Base-by-base conservation (phyloP, 345 rosid genomes). In the Tarenaya hassleriana region DNA sequence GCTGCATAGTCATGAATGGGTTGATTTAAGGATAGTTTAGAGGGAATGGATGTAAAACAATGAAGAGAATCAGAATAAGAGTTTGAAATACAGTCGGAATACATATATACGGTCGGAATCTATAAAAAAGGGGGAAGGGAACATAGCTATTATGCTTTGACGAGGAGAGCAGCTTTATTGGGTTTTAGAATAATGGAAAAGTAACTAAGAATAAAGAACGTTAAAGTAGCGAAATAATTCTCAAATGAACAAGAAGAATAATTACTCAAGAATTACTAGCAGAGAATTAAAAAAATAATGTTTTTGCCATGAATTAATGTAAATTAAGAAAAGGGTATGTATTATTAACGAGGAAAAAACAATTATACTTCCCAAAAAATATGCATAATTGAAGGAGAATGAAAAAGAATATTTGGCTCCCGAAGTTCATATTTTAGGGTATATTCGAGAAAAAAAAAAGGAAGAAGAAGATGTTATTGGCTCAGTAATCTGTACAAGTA, bases 1-100 rank as follows among this genome's bases (percentile, higher is more conserved):
- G 71, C 71, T 67, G 62, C 62, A 41, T 60, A 41, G 29, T 50
- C n/a, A 37, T 35, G 5, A 50, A 40, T 43, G 50, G 44, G 15
- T 29, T 32, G n/a, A 7, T 38, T 13, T 35, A 50, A 39, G 10
- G 18, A 34, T 51, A 47, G 41, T 49, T 35, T 48, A 56, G 51
- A n/a, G 32, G 4, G 19, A 37, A 57, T 27, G n/a, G 13, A 35
- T 51, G n/a, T n/a, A n/a, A n/a, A n/a, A n/a, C n/a, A n/a, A n/a
- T 52, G 14, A 34, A 11, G 18, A 27, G 37, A 43, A 43, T 24
- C 29, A 41, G 5, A 33, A 46, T 35, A 38, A n/a, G 33, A 32
- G 65, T 16, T 20, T 47, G 9, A 58, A 48, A 66, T 59, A 46
- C n/a, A n/a, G n/a, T n/a, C n/a, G n/a, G n/a, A n/a, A n/a, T n/a